Percentiles rank a stretch among this genome's conserved stretches.
phyloP scores from a whole-genome alignment of 2,329 filamentous ascomycete species.

The Claviceps digitariae region DNA sequence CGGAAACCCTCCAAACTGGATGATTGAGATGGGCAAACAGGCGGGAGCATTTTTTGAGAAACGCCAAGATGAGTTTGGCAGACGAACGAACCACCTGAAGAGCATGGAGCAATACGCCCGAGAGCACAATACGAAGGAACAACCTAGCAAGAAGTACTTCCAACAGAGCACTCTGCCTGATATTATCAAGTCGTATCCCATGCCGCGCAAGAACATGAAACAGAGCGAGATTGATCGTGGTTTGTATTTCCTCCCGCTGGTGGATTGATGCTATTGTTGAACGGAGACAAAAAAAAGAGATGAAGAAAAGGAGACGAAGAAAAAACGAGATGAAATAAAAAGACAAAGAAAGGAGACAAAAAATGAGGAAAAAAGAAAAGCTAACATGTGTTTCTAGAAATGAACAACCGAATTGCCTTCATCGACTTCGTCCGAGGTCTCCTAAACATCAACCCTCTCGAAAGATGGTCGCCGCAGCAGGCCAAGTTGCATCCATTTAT shows the following conservation, averaged over 20 bases:
- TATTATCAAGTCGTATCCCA: conserved; percentile 94
- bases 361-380: background rate
- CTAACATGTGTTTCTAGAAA: conserved; percentile 49
- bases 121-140: conserved; percentile 92
- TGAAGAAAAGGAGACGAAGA: too few species aligned
- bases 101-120: conserved; percentile 96
- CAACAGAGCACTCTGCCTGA: conserved; percentile 86
- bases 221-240: conserved; percentile 90
- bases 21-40: conserved; percentile 98
- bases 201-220: conserved; percentile 99
- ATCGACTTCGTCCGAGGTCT: conserved; percentile 95
- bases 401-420: conserved; percentile 94
- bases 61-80: conserved; percentile 75
- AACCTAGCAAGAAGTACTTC: conserved; percentile 99
- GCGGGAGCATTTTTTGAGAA: conserved; percentile 97
- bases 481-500: conserved; percentile 97
- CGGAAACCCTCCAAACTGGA: conserved; percentile 92
- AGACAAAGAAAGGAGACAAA: too few species aligned
- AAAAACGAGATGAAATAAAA: too few species aligned
- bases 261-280: background rate
- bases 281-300: background rate
- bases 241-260: conserved; percentile 26
- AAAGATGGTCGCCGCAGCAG: conserved; percentile 95
- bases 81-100: conserved; percentile 83
- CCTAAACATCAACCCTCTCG: conserved; percentile 86